phyloP scores from a whole-genome alignment of 768 basidiomycete genomes.

The Sutorius australiensis region DNA sequence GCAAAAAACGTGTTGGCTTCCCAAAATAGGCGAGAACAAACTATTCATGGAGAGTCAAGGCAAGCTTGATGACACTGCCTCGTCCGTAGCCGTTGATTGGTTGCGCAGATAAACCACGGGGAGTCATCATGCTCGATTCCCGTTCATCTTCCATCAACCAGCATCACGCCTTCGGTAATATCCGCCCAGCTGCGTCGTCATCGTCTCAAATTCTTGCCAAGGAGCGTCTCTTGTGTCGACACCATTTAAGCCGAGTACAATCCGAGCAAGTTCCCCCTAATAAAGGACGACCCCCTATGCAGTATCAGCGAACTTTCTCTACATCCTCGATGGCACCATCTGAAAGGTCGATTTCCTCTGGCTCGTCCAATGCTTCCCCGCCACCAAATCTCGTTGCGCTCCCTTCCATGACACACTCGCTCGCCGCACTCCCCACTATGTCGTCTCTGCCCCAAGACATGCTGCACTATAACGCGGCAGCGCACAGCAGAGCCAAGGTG shows the following conservation, averaged over 20 bases:
- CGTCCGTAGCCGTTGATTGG: slow-evolving; percentile 31
- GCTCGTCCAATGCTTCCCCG: slow-evolving; percentile 30
- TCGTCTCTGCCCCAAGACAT: slow-evolving; percentile 29
- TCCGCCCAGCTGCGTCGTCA: slow-evolving; percentile 26
- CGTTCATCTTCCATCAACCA: slow-evolving; percentile 29
- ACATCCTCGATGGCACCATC: slow-evolving; percentile 33
- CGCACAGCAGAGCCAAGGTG: slow-evolving; percentile 31
- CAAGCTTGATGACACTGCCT: slow-evolving; percentile 28
- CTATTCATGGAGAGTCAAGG: slow-evolving; percentile 17
- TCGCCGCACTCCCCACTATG: slow-evolving; percentile 30
- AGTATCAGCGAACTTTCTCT: slow-evolving; percentile 29
- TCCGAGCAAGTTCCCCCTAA: slow-evolving; percentile 8
- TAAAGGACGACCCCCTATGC: slow-evolving; percentile 23
- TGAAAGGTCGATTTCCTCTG: slow-evolving; percentile 32
- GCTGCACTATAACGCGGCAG: slow-evolving; percentile 30
- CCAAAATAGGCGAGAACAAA: slow-evolving; percentile 25
- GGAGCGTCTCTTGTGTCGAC: slow-evolving; percentile 22
- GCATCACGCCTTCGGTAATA: slow-evolving; percentile 35
- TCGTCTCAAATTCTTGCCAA: slow-evolving; percentile 19
- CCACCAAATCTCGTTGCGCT: slow-evolving; percentile 29
- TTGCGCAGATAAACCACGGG: slow-evolving; percentile 30
- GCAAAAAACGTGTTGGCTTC: slow-evolving; percentile 31
- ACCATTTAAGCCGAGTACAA: slow-evolving; percentile 24
- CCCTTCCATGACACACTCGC: slow-evolving; percentile 33
- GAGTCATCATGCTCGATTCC: slow-evolving; percentile 33